Evolutionary conservation across 495 filamentous ascomycete genomes (phyloP).

Genomic region (Penicillium herquei): DNA sequence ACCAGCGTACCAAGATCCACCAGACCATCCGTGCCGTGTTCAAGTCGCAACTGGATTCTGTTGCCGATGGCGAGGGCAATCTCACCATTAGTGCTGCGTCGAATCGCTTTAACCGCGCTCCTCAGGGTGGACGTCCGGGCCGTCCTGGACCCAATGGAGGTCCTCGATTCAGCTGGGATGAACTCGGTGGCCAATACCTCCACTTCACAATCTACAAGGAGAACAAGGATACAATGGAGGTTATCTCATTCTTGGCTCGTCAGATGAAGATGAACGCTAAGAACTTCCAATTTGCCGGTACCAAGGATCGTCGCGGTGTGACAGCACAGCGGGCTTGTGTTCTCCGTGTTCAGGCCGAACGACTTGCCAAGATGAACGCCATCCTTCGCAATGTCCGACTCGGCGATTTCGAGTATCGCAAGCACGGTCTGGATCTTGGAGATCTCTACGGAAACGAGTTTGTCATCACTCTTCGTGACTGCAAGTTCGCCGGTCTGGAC

Average conservation of each 20-base stretch:
- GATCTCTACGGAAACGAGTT: conserved; percentile 90
- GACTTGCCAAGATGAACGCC: conserved; percentile 61
- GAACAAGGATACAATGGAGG: conserved; percentile 98
- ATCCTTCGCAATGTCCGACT: conserved; percentile 62
- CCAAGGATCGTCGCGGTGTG: conserved; percentile 87
- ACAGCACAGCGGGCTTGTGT: conserved; percentile 84
- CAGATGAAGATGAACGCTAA: conserved; percentile 65
- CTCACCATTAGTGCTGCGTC: conserved; percentile 57
- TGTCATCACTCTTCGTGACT: conserved; percentile 82
- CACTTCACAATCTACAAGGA: conserved; percentile 97
- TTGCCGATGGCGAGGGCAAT: conserved; percentile 54
- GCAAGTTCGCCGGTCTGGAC: conserved; percentile 56
- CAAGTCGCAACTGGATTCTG: conserved; percentile 62
- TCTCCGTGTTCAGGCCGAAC: conserved; percentile 59
- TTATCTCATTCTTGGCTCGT: conserved; percentile 67
- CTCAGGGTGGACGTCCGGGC: conserved; percentile 28
- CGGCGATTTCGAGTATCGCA: conserved; percentile 73
- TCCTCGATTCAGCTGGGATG: conserved; percentile 52
- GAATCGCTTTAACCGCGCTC: conserved; percentile 38
- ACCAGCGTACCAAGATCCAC: conserved; percentile 63
- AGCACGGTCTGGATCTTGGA: conserved; percentile 71
- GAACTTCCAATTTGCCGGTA: conserved; percentile 82
- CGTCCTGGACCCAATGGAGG: conserved; percentile 16
- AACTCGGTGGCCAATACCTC: conserved; percentile 73
- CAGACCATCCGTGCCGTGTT: conserved; percentile 67